Percentiles rank a stretch among this genome's conserved stretches.
Conservation (phyloP, 2,329 filamentous ascomycete species). For the Calonectria multiphialidica region DNA sequence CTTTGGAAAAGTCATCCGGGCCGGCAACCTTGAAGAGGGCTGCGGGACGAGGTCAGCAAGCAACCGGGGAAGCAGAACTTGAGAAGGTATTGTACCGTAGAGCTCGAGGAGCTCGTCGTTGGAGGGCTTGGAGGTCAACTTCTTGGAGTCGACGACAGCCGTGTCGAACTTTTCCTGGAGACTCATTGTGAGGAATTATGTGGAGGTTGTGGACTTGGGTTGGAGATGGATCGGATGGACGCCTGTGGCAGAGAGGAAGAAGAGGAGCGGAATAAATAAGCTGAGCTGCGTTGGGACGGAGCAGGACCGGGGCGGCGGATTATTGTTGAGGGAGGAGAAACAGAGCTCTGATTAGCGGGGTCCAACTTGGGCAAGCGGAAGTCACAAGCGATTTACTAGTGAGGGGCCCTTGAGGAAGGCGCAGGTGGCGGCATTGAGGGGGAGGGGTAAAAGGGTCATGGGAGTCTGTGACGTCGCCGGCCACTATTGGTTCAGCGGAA, state of each 20-base stretch:
- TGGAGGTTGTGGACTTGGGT: conserved; percentile 7
- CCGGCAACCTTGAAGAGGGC: conserved; percentile 70
- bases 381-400: conserved; percentile 20
- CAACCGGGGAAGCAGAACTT: not conserved
- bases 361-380: conserved; percentile 13
- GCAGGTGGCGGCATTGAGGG: not conserved
- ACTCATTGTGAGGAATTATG: conserved; percentile 53
- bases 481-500: conserved; percentile 15
- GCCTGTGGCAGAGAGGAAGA: not conserved
- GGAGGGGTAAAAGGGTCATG: conserved; percentile 15
- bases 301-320: conserved; percentile 25
- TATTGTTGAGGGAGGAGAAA: conserved; percentile 26
- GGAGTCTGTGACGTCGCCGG: conserved; percentile 24
- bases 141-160: conserved; percentile 73
- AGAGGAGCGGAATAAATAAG: conserved; percentile 6
- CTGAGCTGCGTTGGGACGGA: conserved; percentile 18
- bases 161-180: conserved; percentile 63
- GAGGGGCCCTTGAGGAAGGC: conserved; percentile 11
- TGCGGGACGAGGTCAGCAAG: conserved; percentile 41
- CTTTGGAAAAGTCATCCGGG: conserved; percentile 68
- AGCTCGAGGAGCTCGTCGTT: conserved; percentile 75
- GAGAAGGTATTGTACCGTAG: conserved; percentile 60
- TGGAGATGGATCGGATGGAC: not conserved
- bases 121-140: conserved; percentile 73
- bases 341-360: conserved; percentile 21